These are phyloP conservation scores for Macrocystidia cucumis DNA, from an alignment of 1,284 basidiomycete genomes.

Conservation along the genomic window DNA sequence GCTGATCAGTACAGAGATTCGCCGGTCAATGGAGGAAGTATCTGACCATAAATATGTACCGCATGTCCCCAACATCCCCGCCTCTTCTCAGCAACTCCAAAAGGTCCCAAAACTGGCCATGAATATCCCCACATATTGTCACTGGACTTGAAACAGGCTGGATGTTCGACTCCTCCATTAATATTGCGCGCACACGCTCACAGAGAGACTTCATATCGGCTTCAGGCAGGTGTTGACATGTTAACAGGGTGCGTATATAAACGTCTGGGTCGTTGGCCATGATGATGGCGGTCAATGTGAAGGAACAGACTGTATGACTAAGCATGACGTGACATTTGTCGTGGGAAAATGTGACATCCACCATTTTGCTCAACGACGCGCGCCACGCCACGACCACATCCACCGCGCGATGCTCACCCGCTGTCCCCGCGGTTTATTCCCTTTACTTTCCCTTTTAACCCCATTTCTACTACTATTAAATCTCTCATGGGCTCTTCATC, in stretches of 20 bases:
- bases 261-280: no score
- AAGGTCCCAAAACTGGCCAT: constrained; percentile 89
- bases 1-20: constrained; percentile 14
- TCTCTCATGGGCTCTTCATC: constrained; percentile 40
- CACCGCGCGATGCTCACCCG: constrained; percentile 6
- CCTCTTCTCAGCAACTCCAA: constrained; percentile 88
- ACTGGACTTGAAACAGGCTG: constrained; percentile 89
- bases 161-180: constrained; percentile 94
- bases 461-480: constrained; percentile 6
- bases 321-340: no score
- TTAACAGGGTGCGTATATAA: constrained; percentile 76
- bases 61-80: constrained; percentile 82
- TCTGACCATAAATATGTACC: constrained; percentile 97
- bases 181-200: constrained; percentile 74
- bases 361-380: no score
- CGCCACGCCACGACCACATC: no score
- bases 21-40: constrained; percentile 23
- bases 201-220: constrained; percentile 89
- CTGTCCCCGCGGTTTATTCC: no score
- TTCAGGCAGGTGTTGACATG: constrained; percentile 87
- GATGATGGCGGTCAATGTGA: no score
- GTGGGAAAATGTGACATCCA: no score
- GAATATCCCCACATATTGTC: constrained; percentile 90
- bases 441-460: constrained; percentile 7
- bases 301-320: no score